phyloP scores from a whole-genome alignment of 768 basidiomycete species.

The Cystofilobasidium bisporidii region DNA sequence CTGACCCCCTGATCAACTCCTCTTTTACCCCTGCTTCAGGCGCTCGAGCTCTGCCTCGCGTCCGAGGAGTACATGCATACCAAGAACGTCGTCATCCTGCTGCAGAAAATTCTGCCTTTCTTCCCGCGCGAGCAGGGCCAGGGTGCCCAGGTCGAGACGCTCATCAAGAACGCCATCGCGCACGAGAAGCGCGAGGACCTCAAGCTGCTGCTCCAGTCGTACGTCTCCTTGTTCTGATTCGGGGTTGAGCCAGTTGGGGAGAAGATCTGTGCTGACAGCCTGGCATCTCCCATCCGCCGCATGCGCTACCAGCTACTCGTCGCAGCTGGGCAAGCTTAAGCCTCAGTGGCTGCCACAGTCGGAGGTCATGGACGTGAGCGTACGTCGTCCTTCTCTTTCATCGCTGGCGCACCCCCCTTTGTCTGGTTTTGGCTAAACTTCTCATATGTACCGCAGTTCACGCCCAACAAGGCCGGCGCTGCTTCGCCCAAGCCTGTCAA shows the following conservation, averaged over 20 bases:
- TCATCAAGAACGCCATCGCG: conserved; percentile 59
- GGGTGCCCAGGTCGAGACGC: conserved; percentile 46
- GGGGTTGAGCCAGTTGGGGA: too few relatives aligned
- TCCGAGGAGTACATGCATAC: conserved; percentile 94
- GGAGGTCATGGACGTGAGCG: conserved; percentile 7
- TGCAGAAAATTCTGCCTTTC: conserved; percentile 80
- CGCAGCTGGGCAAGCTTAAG: conserved; percentile 23
- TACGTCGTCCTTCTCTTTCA: too few relatives aligned
- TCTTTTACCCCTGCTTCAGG: conserved; percentile 44
- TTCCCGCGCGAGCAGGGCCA: conserved; percentile 64
- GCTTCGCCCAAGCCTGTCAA: not conserved
- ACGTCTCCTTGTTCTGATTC: conserved; percentile 13
- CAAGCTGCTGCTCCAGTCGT: conserved; percentile 36
- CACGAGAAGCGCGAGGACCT: conserved; percentile 56
- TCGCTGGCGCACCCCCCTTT: too few relatives aligned
- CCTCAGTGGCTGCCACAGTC: conserved; percentile 27
- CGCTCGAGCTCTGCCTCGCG: conserved; percentile 67
- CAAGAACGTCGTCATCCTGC: conserved; percentile 87
- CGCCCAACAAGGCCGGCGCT: too few relatives aligned
- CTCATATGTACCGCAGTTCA: too few relatives aligned
- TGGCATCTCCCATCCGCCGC: too few relatives aligned
- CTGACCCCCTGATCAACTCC: too few relatives aligned
- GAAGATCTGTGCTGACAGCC: too few relatives aligned
- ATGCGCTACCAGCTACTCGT: conserved; percentile 25
- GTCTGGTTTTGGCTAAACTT: too few relatives aligned